Evolutionary conservation across 805 yeast genomes (phyloP), one percentile per base, ranked within the genome.

Genomic region (Torulaspora franciscae): DNA sequence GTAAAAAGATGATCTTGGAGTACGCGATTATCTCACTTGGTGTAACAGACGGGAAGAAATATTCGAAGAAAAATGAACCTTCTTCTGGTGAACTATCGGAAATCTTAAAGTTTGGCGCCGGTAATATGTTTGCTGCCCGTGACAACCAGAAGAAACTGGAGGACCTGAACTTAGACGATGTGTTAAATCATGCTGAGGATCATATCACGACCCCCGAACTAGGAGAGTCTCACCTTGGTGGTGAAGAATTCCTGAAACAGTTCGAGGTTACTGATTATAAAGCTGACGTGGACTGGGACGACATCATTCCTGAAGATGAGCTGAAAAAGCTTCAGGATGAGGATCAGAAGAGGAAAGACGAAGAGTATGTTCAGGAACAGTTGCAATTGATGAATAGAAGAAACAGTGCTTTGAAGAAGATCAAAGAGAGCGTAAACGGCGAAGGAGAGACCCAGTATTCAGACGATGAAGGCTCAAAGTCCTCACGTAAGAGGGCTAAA

Each of bases 271-370:
- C 99, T 0, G 99, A 93, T 64, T 95, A 90, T 66, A 93, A 93
- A 70, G 98, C 99, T 0, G 96, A 91, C 65, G 89, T 91, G 49
- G 95, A 89, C 52, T 93, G 99, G 99, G 98, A 93, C 69, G 99
- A 93, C 65, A 93, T 93, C 56, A 93, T 93, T 58, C 99, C 99
- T 0, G 90, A 87, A 52, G 95, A 86, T 36, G 99, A 93, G 65
- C 73, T 95, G 51, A 76, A 80, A 48, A 87, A 85, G 62, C 74
- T 93, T 56, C 93, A 93, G 63, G 95, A 85, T 52, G 95, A 89
- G 45, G 99, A 93, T 62, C 82, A 84, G 72, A 83, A 81, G 62
- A 76, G 85, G 41, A 77, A 82, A 36, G 97, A 93, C 54, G 97
- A 91, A 51, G 84, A 80, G 52, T 90, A 80, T 59, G 74, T 93